These are phyloP conservation scores for Arthrobotrys megalospora DNA, from an alignment of 2,329 filamentous ascomycete species.

Conservation along the genomic window DNA sequence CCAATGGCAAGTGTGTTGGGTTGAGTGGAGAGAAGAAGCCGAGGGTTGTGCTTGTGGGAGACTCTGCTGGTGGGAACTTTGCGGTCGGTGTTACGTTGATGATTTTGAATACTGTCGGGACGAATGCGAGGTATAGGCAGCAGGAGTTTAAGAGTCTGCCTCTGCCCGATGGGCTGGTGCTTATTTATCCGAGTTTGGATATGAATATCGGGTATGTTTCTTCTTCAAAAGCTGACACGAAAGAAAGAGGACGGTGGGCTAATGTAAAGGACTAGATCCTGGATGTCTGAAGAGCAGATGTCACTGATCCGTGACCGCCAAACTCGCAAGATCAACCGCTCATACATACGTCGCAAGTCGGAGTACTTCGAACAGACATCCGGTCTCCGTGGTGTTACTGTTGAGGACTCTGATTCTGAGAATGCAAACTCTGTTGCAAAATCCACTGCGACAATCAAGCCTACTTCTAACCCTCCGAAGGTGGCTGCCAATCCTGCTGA, in stretches of 20 bases:
- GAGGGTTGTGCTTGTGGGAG: constrained; percentile 80
- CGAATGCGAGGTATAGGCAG: constrained; percentile 58
- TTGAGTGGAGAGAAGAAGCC: constrained; percentile 78
- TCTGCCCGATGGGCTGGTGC: constrained; percentile 82
- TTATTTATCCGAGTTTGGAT: constrained; percentile 91
- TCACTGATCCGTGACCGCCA: constrained; percentile 87
- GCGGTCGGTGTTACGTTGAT: constrained; percentile 87
- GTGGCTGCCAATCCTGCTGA: constrained; percentile 30
- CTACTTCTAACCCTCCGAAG: constrained; percentile 36
- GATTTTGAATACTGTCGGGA: constrained; percentile 77
- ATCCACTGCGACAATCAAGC: constrained; percentile 74
- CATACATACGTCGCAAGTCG: constrained; percentile 85
- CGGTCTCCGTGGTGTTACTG: constrained; percentile 80
- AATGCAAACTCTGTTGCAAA: constrained; percentile 67
- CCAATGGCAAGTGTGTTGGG: constrained; percentile 81
- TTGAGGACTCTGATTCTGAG: constrained; percentile 71
- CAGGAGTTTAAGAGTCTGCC: constrained; percentile 72
- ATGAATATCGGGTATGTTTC: constrained; percentile 83
- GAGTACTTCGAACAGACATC: constrained; percentile 82
- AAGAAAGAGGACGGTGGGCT: too few relatives aligned
- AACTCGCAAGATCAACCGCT: constrained; percentile 81
- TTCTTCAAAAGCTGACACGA: background rate
- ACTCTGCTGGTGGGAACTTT: constrained; percentile 86
- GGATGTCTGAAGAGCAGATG: constrained; percentile 99
- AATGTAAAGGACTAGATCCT: constrained; percentile 72